Conservation (phyloP, 2,329 filamentous ascomycete genomes). For the Trichoderma koningiopsis region DNA sequence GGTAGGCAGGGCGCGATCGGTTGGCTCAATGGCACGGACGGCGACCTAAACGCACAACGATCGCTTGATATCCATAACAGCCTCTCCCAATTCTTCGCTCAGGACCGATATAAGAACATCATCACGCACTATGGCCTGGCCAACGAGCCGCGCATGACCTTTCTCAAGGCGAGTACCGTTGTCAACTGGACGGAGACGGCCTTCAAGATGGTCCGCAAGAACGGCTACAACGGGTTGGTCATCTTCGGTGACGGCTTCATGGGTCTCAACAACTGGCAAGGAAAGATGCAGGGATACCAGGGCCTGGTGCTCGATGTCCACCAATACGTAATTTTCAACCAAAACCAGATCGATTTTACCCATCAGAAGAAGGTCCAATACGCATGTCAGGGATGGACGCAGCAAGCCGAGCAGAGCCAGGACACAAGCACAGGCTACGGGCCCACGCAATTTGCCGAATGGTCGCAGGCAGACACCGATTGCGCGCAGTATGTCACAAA, state of each 20-base stretch:
- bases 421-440: constrained; percentile 80
- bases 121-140: constrained; percentile 90
- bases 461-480: constrained; percentile 96
- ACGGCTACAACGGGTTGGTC: constrained; percentile 71
- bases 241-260: constrained; percentile 96
- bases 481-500: constrained; percentile 87
- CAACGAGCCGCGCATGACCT: constrained; percentile 91
- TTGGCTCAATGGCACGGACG: constrained; percentile 91
- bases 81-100: constrained; percentile 88
- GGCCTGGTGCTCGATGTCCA: constrained; percentile 91
- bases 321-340: constrained; percentile 98
- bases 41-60: constrained; percentile 74
- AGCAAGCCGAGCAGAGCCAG: constrained; percentile 73
- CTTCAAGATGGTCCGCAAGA: constrained; percentile 70
- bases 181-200: constrained; percentile 78
- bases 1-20: constrained; percentile 77
- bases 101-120: constrained; percentile 89
- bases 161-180: constrained; percentile 66
- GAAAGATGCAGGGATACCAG: constrained; percentile 70
- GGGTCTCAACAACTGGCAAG: constrained; percentile 88
- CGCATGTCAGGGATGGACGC: constrained; percentile 83
- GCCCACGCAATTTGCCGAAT: constrained; percentile 93
- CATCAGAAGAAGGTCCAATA: constrained; percentile 85
- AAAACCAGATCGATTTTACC: constrained; percentile 76
- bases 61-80: constrained; percentile 86